Percentiles rank a stretch among this genome's conserved stretches.
Evolutionary conservation across 2,329 filamentous ascomycete genomes (phyloP).

Genomic region (Penicillium occitanis): DNA sequence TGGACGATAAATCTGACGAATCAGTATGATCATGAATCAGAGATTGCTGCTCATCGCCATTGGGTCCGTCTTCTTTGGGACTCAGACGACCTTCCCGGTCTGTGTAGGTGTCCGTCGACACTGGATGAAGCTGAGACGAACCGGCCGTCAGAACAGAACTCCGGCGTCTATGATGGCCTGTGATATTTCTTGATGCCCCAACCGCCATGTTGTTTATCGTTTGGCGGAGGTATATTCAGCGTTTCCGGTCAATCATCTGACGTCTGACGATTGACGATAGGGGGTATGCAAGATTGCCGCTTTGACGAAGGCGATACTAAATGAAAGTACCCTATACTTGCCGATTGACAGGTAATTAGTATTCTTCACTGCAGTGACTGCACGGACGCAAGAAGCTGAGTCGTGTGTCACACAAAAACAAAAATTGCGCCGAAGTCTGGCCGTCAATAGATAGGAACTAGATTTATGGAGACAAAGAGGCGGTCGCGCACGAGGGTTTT

Average conservation of each 20-base stretch:
- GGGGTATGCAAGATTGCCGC: neutral
- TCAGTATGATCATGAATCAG: slow-evolving; percentile 38
- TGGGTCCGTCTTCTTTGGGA: slow-evolving; percentile 26
- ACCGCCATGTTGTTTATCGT: slow-evolving; percentile 33
- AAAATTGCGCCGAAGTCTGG: slow-evolving; percentile 4
- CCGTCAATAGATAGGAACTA: neutral
- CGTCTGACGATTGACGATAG: neutral
- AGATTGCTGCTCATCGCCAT: slow-evolving; percentile 38
- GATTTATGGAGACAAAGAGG: slow-evolving; percentile 11
- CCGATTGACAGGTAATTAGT: neutral
- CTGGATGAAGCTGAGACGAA: slow-evolving; percentile 47
- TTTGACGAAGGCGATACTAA: slow-evolving; percentile 1
- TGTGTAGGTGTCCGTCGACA: slow-evolving; percentile 37
- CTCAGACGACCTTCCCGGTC: slow-evolving; percentile 28
- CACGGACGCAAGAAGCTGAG: neutral
- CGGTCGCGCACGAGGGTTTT: slow-evolving; percentile 6
- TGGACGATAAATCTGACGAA: slow-evolving; percentile 43
- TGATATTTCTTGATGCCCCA: slow-evolving; percentile 30
- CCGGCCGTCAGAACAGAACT: slow-evolving; percentile 44
- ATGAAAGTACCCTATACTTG: neutral
- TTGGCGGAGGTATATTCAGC: slow-evolving; percentile 3
- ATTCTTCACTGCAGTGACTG: neutral
- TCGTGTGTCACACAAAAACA: slow-evolving; percentile 7
- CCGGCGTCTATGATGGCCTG: slow-evolving; percentile 39
- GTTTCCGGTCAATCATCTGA: slow-evolving; percentile 10